Conservation (phyloP, 371 early-diverging fungal genomes). For the Mortierella sp. region DNA sequence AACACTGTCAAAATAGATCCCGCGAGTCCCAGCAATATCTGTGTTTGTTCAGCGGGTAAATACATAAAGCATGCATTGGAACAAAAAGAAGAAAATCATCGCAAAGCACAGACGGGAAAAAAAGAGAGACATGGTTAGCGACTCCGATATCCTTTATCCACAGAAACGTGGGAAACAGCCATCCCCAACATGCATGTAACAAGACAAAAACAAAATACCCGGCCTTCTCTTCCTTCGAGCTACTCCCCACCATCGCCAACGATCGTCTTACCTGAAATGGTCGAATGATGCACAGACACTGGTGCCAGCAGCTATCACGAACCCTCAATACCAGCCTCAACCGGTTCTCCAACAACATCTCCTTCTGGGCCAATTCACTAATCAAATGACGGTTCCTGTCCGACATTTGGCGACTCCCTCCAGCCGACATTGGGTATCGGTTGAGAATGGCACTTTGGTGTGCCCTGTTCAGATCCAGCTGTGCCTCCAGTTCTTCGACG, state of each 20-base stretch:
- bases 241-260: not conserved
- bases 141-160: not conserved
- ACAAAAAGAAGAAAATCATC: not conserved
- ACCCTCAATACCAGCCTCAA: constrained; percentile 14
- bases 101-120: not conserved
- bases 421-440: constrained; percentile 31
- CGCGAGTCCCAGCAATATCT: constrained; percentile 20
- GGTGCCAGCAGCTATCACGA: constrained; percentile 31
- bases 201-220: not conserved
- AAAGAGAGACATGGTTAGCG: not conserved
- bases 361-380: constrained; percentile 65
- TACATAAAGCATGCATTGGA: not conserved
- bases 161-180: not conserved
- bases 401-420: constrained; percentile 35
- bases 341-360: constrained; percentile 24
- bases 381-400: constrained; percentile 61
- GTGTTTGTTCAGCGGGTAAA: not conserved
- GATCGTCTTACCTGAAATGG: constrained; percentile 23
- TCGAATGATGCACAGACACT: constrained; percentile 27
- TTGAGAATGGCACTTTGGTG: constrained; percentile 33
- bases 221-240: not conserved
- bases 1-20: constrained; percentile 19
- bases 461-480: constrained; percentile 23
- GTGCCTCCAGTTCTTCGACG: constrained; percentile 18
- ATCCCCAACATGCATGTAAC: not conserved